A percentile compares a stretch with the other conserved stretches of the same genome.
Conservation (phyloP, 441 rosid species). For the Gossypium schwendimanii region DNA sequence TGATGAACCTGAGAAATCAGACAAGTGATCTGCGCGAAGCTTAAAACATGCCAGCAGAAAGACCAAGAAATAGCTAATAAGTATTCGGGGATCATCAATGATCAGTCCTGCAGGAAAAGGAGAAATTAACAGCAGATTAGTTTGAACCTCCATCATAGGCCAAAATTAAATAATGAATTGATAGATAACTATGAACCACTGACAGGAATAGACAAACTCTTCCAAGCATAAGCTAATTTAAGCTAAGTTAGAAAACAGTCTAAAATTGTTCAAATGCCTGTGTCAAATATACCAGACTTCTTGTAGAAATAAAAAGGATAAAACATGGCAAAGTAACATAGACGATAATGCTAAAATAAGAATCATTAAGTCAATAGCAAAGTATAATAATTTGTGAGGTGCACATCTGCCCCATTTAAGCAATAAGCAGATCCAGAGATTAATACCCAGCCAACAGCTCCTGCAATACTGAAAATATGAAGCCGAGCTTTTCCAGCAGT, state of each 20-base stretch:
- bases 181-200: neutral
- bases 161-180: conserved; percentile 1
- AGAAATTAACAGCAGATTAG: conserved; percentile 14
- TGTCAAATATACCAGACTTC: conserved; percentile 1
- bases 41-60: conserved; percentile 89
- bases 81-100: conserved; percentile 85
- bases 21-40: conserved; percentile 74
- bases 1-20: conserved; percentile 70
- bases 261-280: conserved; percentile 1
- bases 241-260: conserved; percentile 1
- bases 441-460: conserved; percentile 91
- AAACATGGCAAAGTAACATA: conserved; percentile 8
- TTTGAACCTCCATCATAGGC: neutral
- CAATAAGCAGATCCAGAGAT: conserved; percentile 19
- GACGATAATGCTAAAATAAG: conserved; percentile 4
- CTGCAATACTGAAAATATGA: conserved; percentile 57
- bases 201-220: neutral
- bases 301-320: neutral
- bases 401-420: neutral
- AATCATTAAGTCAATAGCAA: conserved; percentile 5
- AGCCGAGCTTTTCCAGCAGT: conserved; percentile 78
- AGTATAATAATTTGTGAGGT: neutral
- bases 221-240: neutral
- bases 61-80: conserved; percentile 75
- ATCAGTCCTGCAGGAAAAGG: conserved; percentile 50